Evolutionary conservation across 805 yeast species (phyloP), one percentile per base, ranked within the genome.

Genomic region (Metschnikowia dekortorum): DNA sequence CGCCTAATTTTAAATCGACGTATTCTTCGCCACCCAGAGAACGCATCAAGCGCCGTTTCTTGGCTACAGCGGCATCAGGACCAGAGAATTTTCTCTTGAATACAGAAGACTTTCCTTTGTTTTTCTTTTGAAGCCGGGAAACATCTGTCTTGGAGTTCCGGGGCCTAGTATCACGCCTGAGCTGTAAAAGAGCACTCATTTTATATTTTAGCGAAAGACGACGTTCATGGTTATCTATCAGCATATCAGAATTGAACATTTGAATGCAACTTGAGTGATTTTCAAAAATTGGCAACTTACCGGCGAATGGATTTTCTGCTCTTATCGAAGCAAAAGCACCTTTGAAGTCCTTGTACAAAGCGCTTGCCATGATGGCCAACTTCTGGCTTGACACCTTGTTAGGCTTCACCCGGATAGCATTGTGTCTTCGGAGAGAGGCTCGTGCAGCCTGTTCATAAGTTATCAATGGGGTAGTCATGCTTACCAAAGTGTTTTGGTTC

Each of bases 351-450:
- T 14, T 33, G 30, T 49, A 50, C 22, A 50, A 46, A 2, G 45
- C 43, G 29, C 30, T 35, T 14, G 53, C 53, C 37, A 41, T 41
- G 18, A 18, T 29, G 8, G 40, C 41, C 18, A 42, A 14, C 10
- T 44, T 40, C 22, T 34, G 34, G 18, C 39, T 46, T 11, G 37
- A 26, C 10, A 16, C 16, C 36, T 29, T 49, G n/a, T 30, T 46
- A 36, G 26, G 51, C 38, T 11, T 34, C 8, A 55, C 48, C 13
- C 71, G 51, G 3, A 70, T 61, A 6, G 74, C 73, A 52, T 70
- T 69, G 46, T 65, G 74, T 8, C 74, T 54, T 29, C 66, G 52
- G 32, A 70, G 60, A 0, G 71, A 67, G 7, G 66, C 49, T 11
- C 59, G 68, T 8, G 37, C 32, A 26, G 22, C 34, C 6, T 37